These are phyloP conservation scores for Psidium friedrichsthalianum DNA, from an alignment of 345 rosid species.

Conservation along the genomic window DNA sequence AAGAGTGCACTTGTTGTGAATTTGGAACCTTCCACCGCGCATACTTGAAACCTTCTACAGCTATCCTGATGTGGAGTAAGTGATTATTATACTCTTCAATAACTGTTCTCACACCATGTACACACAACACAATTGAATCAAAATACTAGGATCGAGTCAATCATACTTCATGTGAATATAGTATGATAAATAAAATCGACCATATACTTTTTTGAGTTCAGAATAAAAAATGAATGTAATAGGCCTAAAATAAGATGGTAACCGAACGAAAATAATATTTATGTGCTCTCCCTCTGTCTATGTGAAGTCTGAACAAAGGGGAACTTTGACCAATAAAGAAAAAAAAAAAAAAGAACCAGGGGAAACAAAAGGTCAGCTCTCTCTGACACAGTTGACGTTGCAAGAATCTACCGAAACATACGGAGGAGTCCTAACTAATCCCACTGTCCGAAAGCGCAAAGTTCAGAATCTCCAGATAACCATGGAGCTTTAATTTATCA, in stretches of 20 bases:
- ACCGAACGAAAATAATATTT: background rate
- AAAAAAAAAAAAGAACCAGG: background rate
- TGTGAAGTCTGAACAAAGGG: background rate
- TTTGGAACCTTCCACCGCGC: fast-evolving
- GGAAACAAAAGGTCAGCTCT: background rate
- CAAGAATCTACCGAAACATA: background rate
- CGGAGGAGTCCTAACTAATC: background rate
- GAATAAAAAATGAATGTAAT: background rate
- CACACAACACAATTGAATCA: fast-evolving
- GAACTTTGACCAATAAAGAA: no score
- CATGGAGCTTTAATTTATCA: background rate
- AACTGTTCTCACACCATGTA: fast-evolving
- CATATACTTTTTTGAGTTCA: background rate
- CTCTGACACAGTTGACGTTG: background rate
- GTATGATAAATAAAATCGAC: background rate
- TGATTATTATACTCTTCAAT: fast-evolving
- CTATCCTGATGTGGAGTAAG: background rate
- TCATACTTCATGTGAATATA: background rate
- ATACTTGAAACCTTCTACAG: fast-evolving
- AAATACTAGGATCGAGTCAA: background rate
- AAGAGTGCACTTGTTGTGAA: fast-evolving
- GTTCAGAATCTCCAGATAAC: background rate
- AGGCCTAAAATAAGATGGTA: background rate
- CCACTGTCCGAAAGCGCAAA: background rate
- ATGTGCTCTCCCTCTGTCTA: background rate